These are phyloP conservation scores for Ampelocalamus luodianensis DNA, from an alignment of 176 grass and related monocot species.

Conservation along the genomic window DNA sequence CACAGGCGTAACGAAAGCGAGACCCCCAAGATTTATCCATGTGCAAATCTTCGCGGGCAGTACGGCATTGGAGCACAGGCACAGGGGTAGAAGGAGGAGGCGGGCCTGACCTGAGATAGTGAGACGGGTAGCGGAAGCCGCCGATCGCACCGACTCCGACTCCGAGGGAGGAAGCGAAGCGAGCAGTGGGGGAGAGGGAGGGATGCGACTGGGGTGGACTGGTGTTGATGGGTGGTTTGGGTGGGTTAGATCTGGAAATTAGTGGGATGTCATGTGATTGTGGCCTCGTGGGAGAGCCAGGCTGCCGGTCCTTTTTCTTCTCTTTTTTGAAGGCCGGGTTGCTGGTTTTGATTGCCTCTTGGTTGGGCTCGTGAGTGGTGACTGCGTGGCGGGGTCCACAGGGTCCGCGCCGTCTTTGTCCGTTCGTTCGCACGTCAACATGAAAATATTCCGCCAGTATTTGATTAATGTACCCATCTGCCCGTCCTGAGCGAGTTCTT, in stretches of 20 bases:
- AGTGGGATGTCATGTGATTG: background rate
- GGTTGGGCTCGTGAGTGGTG: too few species aligned
- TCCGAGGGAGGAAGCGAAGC: background rate
- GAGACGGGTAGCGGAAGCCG: background rate
- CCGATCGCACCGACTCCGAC: background rate
- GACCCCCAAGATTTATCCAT: background rate
- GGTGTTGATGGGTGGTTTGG: background rate
- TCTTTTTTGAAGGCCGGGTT: too few species aligned
- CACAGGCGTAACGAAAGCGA: background rate
- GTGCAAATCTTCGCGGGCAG: background rate
- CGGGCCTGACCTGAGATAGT: background rate
- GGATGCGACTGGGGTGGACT: conserved; percentile 24
- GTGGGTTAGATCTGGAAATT: conserved; percentile 25
- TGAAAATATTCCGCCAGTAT: too few species aligned
- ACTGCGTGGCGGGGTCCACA: too few species aligned
- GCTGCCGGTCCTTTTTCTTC: too few species aligned
- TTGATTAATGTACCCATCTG: too few species aligned
- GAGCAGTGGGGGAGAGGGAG: background rate
- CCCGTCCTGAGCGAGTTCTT: too few species aligned
- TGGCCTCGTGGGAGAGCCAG: too few species aligned
- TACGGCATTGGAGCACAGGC: background rate
- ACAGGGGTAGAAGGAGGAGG: background rate
- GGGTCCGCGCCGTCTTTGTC: too few species aligned
- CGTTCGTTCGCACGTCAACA: too few species aligned
- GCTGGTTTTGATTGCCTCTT: too few species aligned